These are phyloP conservation scores for Venturia aucupariae DNA, from an alignment of 2,329 filamentous ascomycete species.

Conservation along the genomic window DNA sequence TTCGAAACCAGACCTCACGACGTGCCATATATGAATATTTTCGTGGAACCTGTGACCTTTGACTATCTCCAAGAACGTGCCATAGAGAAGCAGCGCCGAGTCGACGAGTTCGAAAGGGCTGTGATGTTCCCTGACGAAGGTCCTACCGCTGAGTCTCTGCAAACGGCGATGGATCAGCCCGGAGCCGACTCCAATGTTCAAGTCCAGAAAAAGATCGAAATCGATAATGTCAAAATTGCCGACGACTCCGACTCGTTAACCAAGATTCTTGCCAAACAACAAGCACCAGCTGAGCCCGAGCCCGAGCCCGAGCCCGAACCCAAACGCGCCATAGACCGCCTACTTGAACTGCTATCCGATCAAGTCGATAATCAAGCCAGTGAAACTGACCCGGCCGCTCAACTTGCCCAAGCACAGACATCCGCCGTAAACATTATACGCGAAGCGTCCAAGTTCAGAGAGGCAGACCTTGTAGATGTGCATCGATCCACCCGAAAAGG, in stretches of 20 bases:
- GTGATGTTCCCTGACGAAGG: conserved; percentile 38
- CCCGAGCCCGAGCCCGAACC: not conserved
- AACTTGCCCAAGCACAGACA: not conserved
- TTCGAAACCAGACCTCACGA: conserved; percentile 62
- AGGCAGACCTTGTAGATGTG: not conserved
- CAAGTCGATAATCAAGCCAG: not conserved
- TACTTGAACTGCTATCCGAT: not conserved
- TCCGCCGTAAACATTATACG: not conserved
- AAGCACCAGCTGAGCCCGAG: not conserved
- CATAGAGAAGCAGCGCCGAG: conserved; percentile 54
- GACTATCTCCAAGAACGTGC: conserved; percentile 46
- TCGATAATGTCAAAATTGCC: conserved; percentile 19
- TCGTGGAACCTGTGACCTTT: conserved; percentile 76
- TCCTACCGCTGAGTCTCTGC: conserved; percentile 18
- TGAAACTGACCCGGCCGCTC: not conserved
- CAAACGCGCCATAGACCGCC: not conserved
- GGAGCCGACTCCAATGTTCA: conserved; percentile 25
- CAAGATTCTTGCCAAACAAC: not conserved
- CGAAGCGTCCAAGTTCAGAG: conserved; percentile 1
- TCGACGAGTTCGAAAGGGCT: conserved; percentile 55
- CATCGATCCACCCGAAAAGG: not conserved
- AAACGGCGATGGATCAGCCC: conserved; percentile 12
- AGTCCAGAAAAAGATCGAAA: conserved; percentile 24
- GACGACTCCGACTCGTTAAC: conserved; percentile 7
- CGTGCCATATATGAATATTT: conserved; percentile 73